phyloP scores from a whole-genome alignment of 2,329 filamentous ascomycete species.

The Aspergillus tubingensis region DNA sequence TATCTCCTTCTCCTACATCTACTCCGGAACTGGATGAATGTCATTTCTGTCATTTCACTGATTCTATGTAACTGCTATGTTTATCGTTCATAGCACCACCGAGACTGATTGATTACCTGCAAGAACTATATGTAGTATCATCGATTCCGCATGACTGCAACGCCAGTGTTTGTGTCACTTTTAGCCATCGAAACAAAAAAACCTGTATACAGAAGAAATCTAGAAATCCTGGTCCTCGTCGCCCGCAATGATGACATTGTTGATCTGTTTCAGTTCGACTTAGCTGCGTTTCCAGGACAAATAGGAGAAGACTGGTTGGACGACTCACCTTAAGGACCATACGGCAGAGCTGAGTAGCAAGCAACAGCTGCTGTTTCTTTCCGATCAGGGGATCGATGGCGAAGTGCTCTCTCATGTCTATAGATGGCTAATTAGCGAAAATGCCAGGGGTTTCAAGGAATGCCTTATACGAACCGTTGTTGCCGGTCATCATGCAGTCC shows the following conservation, averaged over 20 bases:
- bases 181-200: constrained; percentile 18
- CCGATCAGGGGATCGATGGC: constrained; percentile 98
- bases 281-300: constrained; percentile 15
- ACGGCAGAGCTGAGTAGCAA: constrained; percentile 94
- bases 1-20: background rate
- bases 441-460: background rate
- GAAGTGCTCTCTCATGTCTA: constrained; percentile 95
- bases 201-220: constrained; percentile 31
- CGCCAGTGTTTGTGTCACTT: constrained; percentile 17
- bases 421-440: background rate
- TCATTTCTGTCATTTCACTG: constrained; percentile 25
- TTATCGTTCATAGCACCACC: constrained; percentile 20
- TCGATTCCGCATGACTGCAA: constrained; percentile 12
- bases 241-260: constrained; percentile 92
- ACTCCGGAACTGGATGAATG: background rate
- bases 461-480: constrained; percentile 63
- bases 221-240: constrained; percentile 87
- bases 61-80: constrained; percentile 22
- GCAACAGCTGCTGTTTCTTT: constrained; percentile 93
- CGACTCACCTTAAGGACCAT: constrained; percentile 85
- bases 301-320: background rate
- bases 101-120: constrained; percentile 21
- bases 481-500: constrained; percentile 95
- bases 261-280: constrained; percentile 53
- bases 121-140: constrained; percentile 18